These are phyloP conservation scores for Nematodospora valgi DNA, from an alignment of 805 yeast species.

Conservation along the genomic window DNA sequence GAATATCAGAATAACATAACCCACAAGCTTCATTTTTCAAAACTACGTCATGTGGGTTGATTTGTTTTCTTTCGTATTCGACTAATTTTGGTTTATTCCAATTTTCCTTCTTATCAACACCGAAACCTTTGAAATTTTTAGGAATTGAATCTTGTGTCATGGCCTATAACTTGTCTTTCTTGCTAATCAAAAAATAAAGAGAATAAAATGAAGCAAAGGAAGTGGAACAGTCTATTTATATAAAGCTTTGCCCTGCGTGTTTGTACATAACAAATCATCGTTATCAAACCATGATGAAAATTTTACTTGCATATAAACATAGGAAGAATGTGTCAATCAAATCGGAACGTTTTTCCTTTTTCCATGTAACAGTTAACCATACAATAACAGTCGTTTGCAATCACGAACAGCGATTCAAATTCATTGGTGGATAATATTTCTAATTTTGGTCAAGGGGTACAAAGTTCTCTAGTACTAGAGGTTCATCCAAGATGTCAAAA, in stretches of 20 bases:
- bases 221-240: background rate
- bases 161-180: background rate
- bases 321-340: no score
- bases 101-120: slow-evolving; percentile 24
- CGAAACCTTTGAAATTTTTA: slow-evolving; percentile 23
- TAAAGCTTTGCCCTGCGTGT: background rate
- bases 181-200: background rate
- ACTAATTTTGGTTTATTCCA: slow-evolving; percentile 33
- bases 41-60: slow-evolving; percentile 45
- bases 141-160: slow-evolving; percentile 11
- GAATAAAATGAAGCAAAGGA: background rate
- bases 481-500: no score
- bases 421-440: no score
- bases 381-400: no score
- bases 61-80: slow-evolving; percentile 23
- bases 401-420: no score
- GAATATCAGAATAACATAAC: slow-evolving; percentile 62
- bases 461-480: no score
- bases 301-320: no score
- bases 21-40: slow-evolving; percentile 62
- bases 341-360: no score
- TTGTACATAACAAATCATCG: background rate
- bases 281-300: no score
- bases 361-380: no score
- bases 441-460: no score